These are phyloP conservation scores for Globisporangium acanthophoron DNA, from an alignment of 352 stramenopile species.

Conservation along the genomic window DNA sequence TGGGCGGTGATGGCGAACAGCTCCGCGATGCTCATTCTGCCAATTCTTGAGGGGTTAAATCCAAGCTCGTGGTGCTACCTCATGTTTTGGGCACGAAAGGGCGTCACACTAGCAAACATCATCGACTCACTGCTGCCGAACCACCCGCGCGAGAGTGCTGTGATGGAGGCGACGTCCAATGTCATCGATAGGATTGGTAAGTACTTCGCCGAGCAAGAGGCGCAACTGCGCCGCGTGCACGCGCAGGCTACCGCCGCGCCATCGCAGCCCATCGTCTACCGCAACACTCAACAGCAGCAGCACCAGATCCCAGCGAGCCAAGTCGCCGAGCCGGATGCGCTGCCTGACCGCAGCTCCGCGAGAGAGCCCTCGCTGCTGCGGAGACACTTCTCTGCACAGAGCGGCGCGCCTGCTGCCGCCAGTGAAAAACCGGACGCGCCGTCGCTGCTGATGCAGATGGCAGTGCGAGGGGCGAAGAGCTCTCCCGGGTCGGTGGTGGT, in stretches of 20 bases:
- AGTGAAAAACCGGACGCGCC: no score
- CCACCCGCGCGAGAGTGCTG: no score
- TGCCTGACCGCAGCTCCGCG: neutral
- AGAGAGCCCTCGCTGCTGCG: neutral
- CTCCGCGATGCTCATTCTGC: no score
- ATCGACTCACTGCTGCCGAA: no score
- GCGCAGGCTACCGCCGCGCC: constrained; percentile 9
- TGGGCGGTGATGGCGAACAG: constrained; percentile 32
- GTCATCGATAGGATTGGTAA: constrained; percentile 62
- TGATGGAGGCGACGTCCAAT: no score
- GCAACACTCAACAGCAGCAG: neutral
- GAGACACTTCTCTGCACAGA: neutral
- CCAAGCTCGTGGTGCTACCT: no score
- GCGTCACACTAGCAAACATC: no score
- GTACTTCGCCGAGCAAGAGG: constrained; percentile 64
- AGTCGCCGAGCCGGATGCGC: neutral
- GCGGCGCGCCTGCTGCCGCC: neutral
- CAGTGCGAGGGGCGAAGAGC: neutral
- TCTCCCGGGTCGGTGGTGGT: neutral
- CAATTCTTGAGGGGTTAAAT: no score
- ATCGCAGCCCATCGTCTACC: neutral
- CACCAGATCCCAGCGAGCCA: neutral
- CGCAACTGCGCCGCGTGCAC: constrained; percentile 40
- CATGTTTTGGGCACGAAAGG: no score
- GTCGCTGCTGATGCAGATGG: no score